These are phyloP conservation scores for Pythium angustatum DNA, from an alignment of 352 stramenopile genomes.

Conservation along the genomic window DNA sequence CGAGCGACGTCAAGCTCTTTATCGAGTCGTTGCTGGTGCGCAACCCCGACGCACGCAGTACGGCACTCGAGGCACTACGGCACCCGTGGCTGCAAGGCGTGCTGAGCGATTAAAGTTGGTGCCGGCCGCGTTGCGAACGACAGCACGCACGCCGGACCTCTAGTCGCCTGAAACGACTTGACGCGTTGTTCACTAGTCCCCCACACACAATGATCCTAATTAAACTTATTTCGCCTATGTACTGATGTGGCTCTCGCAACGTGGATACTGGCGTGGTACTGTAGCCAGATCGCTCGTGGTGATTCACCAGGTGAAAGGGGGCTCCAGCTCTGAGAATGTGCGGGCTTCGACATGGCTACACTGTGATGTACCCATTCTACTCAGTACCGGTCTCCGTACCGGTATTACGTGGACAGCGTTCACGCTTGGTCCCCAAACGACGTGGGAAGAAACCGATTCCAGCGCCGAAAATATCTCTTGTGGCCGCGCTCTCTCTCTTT, in stretches of 20 bases:
- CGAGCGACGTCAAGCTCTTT: slow-evolving; percentile 62
- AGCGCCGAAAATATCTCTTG: too few species aligned
- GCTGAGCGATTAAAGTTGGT: too few species aligned
- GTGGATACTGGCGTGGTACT: too few species aligned
- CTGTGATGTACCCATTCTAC: neutral
- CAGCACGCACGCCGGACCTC: too few species aligned
- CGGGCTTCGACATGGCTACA: slow-evolving; percentile 1
- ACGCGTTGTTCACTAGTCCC: slow-evolving; percentile 12
- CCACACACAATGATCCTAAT: slow-evolving; percentile 10
- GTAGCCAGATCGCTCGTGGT: too few species aligned
- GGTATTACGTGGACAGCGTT: neutral
- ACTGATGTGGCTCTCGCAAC: neutral
- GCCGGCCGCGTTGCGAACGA: too few species aligned
- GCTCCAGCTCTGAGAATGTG: neutral
- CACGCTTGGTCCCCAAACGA: too few species aligned
- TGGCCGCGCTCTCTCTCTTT: too few species aligned
- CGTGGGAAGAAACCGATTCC: slow-evolving; percentile 3
- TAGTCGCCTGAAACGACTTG: too few species aligned
- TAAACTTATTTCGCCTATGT: slow-evolving; percentile 15
- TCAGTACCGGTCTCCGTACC: neutral
- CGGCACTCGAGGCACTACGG: slow-evolving; percentile 66
- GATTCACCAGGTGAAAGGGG: too few species aligned
- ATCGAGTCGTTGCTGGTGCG: slow-evolving; percentile 75
- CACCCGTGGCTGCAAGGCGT: slow-evolving; percentile 60
- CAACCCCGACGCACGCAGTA: slow-evolving; percentile 74